Percentiles rank a stretch among this genome's conserved stretches.
Evolutionary conservation across 2,329 filamentous ascomycete species (phyloP).

Genomic region (Teratosphaeria destructans): DNA sequence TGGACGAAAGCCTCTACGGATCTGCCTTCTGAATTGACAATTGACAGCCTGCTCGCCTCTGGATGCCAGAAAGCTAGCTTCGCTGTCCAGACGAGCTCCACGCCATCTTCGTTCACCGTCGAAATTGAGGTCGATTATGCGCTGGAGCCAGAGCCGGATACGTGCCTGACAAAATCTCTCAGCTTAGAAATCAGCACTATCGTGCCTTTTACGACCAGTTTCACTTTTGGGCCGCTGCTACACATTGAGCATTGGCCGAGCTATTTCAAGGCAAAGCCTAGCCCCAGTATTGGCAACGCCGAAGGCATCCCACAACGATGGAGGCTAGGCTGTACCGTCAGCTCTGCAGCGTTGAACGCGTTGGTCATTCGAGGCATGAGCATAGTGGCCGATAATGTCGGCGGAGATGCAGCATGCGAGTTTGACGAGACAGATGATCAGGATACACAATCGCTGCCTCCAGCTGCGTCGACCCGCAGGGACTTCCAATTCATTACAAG

Average conservation of each 20-base stretch:
- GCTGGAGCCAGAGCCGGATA: slow-evolving; percentile 67
- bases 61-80: slow-evolving; percentile 37
- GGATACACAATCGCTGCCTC: slow-evolving; percentile 7
- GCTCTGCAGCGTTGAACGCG: slow-evolving; percentile 62
- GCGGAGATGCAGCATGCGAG: slow-evolving; percentile 52
- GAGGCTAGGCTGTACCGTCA: slow-evolving; percentile 60
- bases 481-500: slow-evolving; percentile 50
- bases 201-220: slow-evolving; percentile 83
- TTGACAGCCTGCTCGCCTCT: slow-evolving; percentile 33
- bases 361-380: slow-evolving; percentile 54
- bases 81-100: neutral
- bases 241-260: slow-evolving; percentile 76
- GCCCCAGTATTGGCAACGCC: slow-evolving; percentile 27
- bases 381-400: slow-evolving; percentile 50
- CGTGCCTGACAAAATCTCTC: slow-evolving; percentile 65
- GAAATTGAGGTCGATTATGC: slow-evolving; percentile 68
- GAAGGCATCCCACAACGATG: slow-evolving; percentile 70
- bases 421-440: slow-evolving; percentile 11
- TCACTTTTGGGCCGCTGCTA: slow-evolving; percentile 71
- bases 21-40: slow-evolving; percentile 6
- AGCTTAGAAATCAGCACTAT: slow-evolving; percentile 62
- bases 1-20: slow-evolving; percentile 18
- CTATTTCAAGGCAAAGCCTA: slow-evolving; percentile 47
- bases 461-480: slow-evolving; percentile 6
- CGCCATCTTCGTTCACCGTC: slow-evolving; percentile 38